phyloP scores from a whole-genome alignment of 1,284 basidiomycete species.

The Papiliotrema fonsecae region DNA sequence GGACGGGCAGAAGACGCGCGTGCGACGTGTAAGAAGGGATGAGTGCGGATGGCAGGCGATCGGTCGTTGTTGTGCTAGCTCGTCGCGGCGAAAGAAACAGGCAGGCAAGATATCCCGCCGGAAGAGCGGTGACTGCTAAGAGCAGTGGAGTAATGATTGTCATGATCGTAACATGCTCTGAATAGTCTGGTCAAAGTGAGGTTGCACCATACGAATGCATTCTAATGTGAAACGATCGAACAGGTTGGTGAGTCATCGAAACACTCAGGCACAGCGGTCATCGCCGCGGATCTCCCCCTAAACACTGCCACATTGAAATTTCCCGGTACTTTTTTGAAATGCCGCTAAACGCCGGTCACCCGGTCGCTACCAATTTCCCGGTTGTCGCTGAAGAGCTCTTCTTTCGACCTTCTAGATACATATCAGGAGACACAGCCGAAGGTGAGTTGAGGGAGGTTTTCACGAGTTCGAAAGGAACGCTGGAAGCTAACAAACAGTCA shows the following conservation, averaged over 20 bases:
- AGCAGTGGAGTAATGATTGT: not conserved
- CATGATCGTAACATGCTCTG: not conserved
- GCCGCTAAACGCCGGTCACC: not conserved
- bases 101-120: not conserved
- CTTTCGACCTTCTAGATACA: not conserved
- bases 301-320: not conserved
- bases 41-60: conserved; percentile 13
- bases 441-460: not conserved
- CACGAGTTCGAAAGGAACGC: not conserved
- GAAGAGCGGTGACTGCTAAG: not conserved
- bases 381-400: not conserved
- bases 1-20: conserved; percentile 17
- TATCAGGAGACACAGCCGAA: not conserved
- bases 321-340: not conserved
- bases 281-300: not conserved
- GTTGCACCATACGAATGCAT: too few species aligned
- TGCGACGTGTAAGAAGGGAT: conserved; percentile 21
- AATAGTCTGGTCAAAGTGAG: not conserved
- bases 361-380: not conserved
- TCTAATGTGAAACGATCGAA: too few species aligned
- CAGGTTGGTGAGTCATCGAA: too few species aligned
- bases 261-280: not conserved
- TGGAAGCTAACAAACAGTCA: conserved; percentile 13
- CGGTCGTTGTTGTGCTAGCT: not conserved
- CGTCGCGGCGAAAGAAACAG: not conserved